Evolutionary conservation across 1,284 basidiomycete species (phyloP), one percentile per base, ranked within the genome.

Genomic region (Paramarasmius palmivorus): DNA sequence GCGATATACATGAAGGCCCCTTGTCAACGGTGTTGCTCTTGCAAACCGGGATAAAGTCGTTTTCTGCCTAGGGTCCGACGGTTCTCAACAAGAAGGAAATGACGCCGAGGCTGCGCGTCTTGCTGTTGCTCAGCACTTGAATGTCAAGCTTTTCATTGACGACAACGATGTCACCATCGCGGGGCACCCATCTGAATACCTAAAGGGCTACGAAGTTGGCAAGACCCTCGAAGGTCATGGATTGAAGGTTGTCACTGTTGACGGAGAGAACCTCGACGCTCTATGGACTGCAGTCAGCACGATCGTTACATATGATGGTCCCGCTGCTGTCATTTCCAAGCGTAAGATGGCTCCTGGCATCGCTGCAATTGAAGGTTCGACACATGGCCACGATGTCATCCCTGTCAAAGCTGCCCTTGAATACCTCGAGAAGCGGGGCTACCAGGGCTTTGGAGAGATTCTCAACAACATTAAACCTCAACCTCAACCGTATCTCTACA

Each of bases 81-180:
- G 91, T 19, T 92, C 90, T 9, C 91, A 93, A 67, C 91, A 93
- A 69, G 92, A 93, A 69, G 91, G 91, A 26, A 88, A 93, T 65
- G 90, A 93, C 60, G 91, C 92, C 2, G 92, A 93, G 68, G 92
- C 92, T 29, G 92, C 92, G 12, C 79, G 91, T 37, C 77, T 93
- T 36, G 91, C 91, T 17, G 92, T 92, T 37, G 90, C 91, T 2
- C 85, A 92, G 64, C 71, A 76, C 49, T 73, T 93, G 56, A 92
- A 92, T 65, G 80, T 93, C 67, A 93, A 93, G 70, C 74, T 93
- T 50, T 71, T 93, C 68, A 86, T 93, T 59, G 91, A 93, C 61
- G 90, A 93, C 70, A 93, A 93, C 70, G 85, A 93, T 65, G 90
- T 93, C 58, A 93, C 90, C 7, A 93, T 93, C 56, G 85, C 90